phyloP scores from a whole-genome alignment of 106 monocot genomes.

The Phalaenopsis aphrodite region DNA sequence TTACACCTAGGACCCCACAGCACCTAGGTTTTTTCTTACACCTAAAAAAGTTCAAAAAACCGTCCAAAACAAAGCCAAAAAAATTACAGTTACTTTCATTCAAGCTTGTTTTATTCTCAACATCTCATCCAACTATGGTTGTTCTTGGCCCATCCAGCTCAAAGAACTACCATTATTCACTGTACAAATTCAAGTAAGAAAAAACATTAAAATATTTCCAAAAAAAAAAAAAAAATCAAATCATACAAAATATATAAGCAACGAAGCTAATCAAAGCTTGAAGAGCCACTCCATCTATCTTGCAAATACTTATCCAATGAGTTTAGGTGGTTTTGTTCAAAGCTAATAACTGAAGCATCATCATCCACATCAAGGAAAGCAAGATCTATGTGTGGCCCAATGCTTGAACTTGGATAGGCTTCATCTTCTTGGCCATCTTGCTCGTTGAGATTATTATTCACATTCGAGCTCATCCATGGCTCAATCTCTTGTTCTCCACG shows the following conservation, averaged over 20 bases:
- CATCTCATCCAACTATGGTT: background rate
- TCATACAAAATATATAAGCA: background rate
- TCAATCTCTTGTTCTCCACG: constrained; percentile 36
- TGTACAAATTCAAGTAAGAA: background rate
- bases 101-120: background rate
- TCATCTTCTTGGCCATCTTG: constrained; percentile 47
- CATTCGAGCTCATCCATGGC: constrained; percentile 19
- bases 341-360: constrained; percentile 47
- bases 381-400: constrained; percentile 63
- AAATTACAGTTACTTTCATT: background rate
- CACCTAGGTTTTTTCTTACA: no score
- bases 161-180: constrained; percentile 4
- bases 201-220: background rate
- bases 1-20: no score
- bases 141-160: constrained; percentile 6
- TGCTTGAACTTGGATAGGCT: constrained; percentile 42
- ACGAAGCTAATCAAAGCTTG: constrained; percentile 57
- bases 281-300: constrained; percentile 66
- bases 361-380: constrained; percentile 76
- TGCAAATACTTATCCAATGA: constrained; percentile 60
- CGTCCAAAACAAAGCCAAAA: background rate
- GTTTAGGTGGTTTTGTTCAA: constrained; percentile 33
- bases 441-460: background rate
- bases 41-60: no score
- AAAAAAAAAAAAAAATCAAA: background rate